A percentile compares a stretch with the other conserved stretches of the same genome.
phyloP scores from a whole-genome alignment of 164 flowering plant species.

The Amborella trichopoda region DNA sequence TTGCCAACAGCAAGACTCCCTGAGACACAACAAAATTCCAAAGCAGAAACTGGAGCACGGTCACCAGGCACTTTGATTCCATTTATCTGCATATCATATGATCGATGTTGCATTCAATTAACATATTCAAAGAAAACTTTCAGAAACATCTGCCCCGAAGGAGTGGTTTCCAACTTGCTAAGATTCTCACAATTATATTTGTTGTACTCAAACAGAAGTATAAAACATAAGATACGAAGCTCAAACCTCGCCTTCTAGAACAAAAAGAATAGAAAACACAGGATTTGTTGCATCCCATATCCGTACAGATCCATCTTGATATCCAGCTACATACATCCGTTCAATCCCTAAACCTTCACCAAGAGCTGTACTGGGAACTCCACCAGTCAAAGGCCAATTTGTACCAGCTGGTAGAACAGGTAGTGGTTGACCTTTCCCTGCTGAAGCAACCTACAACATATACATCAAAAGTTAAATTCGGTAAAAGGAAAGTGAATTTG shows the following conservation, averaged over 20 bases:
- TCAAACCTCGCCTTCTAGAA: slow-evolving; percentile 51
- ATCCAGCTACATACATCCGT: slow-evolving; percentile 56
- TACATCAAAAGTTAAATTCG: slow-evolving; percentile 4
- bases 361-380: slow-evolving; percentile 38
- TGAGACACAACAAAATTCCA: slow-evolving; percentile 47
- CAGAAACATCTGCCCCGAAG: too few species aligned
- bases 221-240: slow-evolving; percentile 1
- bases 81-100: slow-evolving; percentile 32
- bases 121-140: not conserved
- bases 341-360: slow-evolving; percentile 19
- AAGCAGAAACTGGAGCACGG: slow-evolving; percentile 41
- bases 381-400: slow-evolving; percentile 79
- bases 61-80: slow-evolving; percentile 36
- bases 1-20: slow-evolving; percentile 65
- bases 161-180: too few species aligned
- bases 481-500: not conserved
- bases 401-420: slow-evolving; percentile 12
- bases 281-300: slow-evolving; percentile 80
- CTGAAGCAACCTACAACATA: slow-evolving; percentile 27
- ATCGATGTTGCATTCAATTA: slow-evolving; percentile 2
- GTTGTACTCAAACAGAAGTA: not conserved
- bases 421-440: slow-evolving; percentile 17
- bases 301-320: slow-evolving; percentile 73
- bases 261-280: slow-evolving; percentile 35
- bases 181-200: too few species aligned